Conservation (phyloP, 164 flowering plant genomes). For the Stephania cephalantha region DNA sequence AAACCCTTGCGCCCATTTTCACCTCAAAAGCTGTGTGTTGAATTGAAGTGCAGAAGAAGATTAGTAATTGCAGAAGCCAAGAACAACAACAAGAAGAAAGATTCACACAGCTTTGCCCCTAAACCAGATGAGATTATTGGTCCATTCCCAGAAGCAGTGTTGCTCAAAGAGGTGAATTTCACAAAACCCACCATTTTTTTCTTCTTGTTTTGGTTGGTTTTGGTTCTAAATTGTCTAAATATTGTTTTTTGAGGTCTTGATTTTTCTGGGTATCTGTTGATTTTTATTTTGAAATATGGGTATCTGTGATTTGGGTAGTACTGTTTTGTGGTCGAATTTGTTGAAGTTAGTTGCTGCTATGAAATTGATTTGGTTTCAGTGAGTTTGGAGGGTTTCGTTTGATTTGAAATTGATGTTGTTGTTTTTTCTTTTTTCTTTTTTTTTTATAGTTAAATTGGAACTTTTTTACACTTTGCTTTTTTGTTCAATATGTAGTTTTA, state of each 20-base stretch:
- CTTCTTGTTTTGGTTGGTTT: not conserved
- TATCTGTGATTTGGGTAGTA: too few species aligned
- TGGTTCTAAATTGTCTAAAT: not conserved
- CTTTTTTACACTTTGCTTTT: not conserved
- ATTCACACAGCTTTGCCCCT: slow-evolving; percentile 48
- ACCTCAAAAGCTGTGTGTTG: slow-evolving; percentile 19
- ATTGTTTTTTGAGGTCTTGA: not conserved
- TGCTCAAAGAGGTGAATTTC: slow-evolving; percentile 63
- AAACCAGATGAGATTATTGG: slow-evolving; percentile 75
- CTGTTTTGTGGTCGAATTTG: not conserved
- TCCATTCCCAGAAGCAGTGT: slow-evolving; percentile 78
- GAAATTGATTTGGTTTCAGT: not conserved
- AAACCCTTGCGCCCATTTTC: slow-evolving; percentile 12
- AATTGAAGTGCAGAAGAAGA: slow-evolving; percentile 6
- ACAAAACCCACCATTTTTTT: not conserved
- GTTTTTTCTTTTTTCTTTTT: too few species aligned
- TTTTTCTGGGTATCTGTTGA: not conserved
- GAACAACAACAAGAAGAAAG: slow-evolving; percentile 34
- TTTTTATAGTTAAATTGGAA: not conserved
- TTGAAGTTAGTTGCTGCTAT: not conserved
- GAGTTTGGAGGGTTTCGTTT: not conserved
- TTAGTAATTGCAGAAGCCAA: slow-evolving; percentile 25
- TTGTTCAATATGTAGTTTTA: not conserved
- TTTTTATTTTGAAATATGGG: too few species aligned
- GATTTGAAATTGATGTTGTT: not conserved